Conservation (phyloP, 2,329 filamentous ascomycete genomes). For the Alternaria infectoria region DNA sequence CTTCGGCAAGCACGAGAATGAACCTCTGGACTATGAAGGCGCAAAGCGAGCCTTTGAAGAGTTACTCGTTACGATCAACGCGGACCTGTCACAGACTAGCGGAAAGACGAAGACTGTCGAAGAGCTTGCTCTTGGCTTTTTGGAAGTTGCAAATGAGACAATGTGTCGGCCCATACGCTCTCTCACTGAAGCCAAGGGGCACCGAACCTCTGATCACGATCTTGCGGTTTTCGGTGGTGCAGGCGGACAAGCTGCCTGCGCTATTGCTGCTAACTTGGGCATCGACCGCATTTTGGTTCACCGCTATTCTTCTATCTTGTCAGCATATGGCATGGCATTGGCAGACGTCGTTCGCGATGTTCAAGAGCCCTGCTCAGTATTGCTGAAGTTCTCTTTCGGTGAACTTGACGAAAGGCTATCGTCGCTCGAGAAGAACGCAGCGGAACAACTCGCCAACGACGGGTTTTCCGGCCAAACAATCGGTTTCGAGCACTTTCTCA, state of each 20-base stretch:
- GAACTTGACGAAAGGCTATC: slow-evolving; percentile 58
- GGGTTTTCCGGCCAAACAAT: slow-evolving; percentile 59
- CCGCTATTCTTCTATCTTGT: slow-evolving; percentile 55
- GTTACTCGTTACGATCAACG: slow-evolving; percentile 53
- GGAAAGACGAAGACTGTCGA: slow-evolving; percentile 34
- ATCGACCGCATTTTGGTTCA: slow-evolving; percentile 55
- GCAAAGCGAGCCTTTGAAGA: slow-evolving; percentile 51
- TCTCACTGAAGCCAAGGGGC: slow-evolving; percentile 37
- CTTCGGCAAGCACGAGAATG: slow-evolving; percentile 40
- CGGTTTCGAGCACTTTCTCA: slow-evolving; percentile 48
- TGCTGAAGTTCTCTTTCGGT: slow-evolving; percentile 25
- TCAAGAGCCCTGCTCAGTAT: slow-evolving; percentile 44
- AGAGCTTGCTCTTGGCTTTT: background rate
- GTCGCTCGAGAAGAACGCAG: slow-evolving; percentile 68
- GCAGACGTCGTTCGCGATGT: slow-evolving; percentile 55
- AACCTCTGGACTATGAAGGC: slow-evolving; percentile 52
- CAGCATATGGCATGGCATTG: slow-evolving; percentile 45
- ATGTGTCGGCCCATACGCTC: slow-evolving; percentile 40
- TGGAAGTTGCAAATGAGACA: slow-evolving; percentile 36
- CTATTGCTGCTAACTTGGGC: slow-evolving; percentile 53
- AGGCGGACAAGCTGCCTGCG: slow-evolving; percentile 55
- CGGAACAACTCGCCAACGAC: slow-evolving; percentile 66
- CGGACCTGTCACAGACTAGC: slow-evolving; percentile 27
- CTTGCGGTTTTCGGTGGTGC: slow-evolving; percentile 39
- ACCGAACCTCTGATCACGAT: slow-evolving; percentile 26